Conservation (phyloP, 257 asterid species). For the Scutellaria minor region DNA sequence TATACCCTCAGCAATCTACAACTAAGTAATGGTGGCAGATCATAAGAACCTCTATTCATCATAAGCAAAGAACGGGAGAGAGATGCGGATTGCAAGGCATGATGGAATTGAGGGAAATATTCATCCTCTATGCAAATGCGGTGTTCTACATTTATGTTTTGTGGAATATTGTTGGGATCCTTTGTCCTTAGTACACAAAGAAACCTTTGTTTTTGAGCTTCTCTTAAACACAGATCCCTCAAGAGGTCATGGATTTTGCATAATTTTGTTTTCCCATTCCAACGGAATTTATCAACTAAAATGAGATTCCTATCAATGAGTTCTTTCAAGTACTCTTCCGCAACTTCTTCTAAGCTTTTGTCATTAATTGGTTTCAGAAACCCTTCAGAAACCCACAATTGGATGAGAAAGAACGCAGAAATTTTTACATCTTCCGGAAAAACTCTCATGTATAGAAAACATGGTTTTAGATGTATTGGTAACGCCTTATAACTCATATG, state of each 20-base stretch:
- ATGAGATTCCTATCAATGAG: neutral
- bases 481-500: neutral
- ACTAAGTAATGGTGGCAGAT: too few relatives aligned
- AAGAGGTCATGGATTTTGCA: constrained; percentile 18
- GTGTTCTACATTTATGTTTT: too few relatives aligned
- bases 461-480: neutral
- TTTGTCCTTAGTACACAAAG: neutral
- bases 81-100: too few relatives aligned
- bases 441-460: neutral
- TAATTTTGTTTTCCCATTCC: neutral
- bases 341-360: neutral
- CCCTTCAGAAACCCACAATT: neutral
- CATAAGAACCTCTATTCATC: too few relatives aligned
- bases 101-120: too few relatives aligned
- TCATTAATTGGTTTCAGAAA: neutral
- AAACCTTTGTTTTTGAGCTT: neutral
- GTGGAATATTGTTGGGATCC: too few relatives aligned
- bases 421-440: neutral
- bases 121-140: too few relatives aligned
- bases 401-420: neutral
- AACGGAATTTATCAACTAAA: neutral
- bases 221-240: neutral
- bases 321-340: neutral
- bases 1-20: too few relatives aligned
- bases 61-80: too few relatives aligned